Conservation (phyloP, 2,329 filamentous ascomycete genomes). For the Pseudogymnoascus verrucosus region DNA sequence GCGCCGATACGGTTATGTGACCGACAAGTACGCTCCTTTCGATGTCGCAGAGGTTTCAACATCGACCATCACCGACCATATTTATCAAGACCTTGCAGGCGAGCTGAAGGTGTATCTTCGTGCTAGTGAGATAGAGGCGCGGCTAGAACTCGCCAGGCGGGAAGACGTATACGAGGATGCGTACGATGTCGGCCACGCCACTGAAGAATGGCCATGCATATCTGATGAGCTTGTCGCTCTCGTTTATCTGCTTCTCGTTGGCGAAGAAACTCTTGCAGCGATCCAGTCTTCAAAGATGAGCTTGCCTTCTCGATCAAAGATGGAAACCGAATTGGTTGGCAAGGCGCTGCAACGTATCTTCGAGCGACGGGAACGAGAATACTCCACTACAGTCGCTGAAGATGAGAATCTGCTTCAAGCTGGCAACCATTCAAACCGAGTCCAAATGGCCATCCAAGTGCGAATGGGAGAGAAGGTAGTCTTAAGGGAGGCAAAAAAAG, state of each 20-base stretch:
- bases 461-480: slow-evolving; percentile 58
- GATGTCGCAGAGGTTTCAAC: slow-evolving; percentile 58
- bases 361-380: slow-evolving; percentile 36
- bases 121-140: slow-evolving; percentile 21
- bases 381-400: slow-evolving; percentile 44
- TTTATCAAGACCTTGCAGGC: slow-evolving; percentile 16
- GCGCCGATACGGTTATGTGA: slow-evolving; percentile 60
- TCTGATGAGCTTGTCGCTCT: slow-evolving; percentile 31
- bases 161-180: slow-evolving; percentile 53
- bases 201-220: slow-evolving; percentile 22
- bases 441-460: slow-evolving; percentile 49
- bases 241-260: slow-evolving; percentile 36
- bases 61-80: slow-evolving; percentile 32
- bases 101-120: slow-evolving; percentile 20
- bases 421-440: slow-evolving; percentile 27
- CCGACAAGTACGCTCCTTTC: slow-evolving; percentile 53
- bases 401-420: slow-evolving; percentile 35
- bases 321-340: slow-evolving; percentile 32
- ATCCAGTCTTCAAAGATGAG: slow-evolving; percentile 29
- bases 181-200: slow-evolving; percentile 41
- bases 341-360: slow-evolving; percentile 33
- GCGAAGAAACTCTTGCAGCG: slow-evolving; percentile 30
- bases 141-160: slow-evolving; percentile 40
- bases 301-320: slow-evolving; percentile 33
- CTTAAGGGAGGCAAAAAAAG: slow-evolving; percentile 37